Evolutionary conservation across 331 rosid species (phyloP).

Genomic region (Spiraea crenata): DNA sequence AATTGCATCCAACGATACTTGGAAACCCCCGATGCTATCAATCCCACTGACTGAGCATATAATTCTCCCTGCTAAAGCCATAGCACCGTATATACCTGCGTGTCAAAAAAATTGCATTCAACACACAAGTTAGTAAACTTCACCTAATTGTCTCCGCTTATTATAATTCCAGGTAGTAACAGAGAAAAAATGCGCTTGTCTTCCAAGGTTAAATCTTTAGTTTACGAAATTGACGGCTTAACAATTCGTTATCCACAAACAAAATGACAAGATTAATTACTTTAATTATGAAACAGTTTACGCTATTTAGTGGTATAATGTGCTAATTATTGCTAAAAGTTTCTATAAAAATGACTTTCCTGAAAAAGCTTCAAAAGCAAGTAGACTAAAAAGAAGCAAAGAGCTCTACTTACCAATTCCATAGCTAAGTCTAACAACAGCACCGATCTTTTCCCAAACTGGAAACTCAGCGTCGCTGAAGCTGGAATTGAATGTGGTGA

Average conservation of each 20-base stretch:
- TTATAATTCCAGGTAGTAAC: background rate
- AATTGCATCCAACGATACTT: constrained; percentile 75
- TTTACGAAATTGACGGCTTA: background rate
- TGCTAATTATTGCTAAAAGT: background rate
- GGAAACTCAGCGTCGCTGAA: constrained; percentile 77
- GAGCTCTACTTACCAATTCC: constrained; percentile 67
- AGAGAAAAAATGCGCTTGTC: background rate
- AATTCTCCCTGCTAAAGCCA: constrained; percentile 87
- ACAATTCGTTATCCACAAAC: background rate
- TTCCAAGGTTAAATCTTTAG: background rate
- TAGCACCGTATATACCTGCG: constrained; percentile 89
- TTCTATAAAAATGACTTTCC: too few species aligned
- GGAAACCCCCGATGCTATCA: constrained; percentile 83
- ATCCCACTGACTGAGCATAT: constrained; percentile 85
- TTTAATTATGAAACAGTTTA: background rate
- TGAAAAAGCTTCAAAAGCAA: background rate
- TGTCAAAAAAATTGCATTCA: constrained; percentile 8
- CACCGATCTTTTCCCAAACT: constrained; percentile 91
- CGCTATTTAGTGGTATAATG: background rate
- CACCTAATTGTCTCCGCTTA: too few species aligned
- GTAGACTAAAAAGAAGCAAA: background rate
- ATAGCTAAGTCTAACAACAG: constrained; percentile 84
- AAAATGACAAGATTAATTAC: background rate
- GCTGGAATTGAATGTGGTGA: constrained; percentile 55
- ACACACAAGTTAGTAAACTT: background rate